A percentile compares a stretch with the other conserved stretches of the same genome.
Conservation (phyloP, 2,329 filamentous ascomycete species). For the Tolypocladium nubicola region DNA sequence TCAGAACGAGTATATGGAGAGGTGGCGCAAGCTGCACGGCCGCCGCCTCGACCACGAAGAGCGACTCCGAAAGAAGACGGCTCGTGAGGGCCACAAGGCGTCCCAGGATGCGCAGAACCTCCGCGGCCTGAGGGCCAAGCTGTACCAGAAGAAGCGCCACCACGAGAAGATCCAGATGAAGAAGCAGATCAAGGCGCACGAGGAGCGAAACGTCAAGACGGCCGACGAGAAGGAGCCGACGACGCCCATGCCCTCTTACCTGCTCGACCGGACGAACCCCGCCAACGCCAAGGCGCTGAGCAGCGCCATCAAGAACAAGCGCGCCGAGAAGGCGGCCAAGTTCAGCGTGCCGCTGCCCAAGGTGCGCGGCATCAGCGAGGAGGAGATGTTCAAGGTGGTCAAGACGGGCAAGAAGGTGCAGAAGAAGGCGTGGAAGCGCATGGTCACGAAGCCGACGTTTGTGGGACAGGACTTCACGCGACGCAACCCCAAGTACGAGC, state of each 20-base stretch:
- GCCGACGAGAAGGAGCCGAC: constrained; percentile 67
- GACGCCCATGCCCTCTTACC: constrained; percentile 81
- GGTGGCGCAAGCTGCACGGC: constrained; percentile 50
- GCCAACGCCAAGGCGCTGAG: constrained; percentile 58
- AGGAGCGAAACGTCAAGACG: constrained; percentile 92
- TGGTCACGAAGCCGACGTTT: constrained; percentile 55
- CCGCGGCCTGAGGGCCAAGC: constrained; percentile 82
- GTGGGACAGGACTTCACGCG: constrained; percentile 86
- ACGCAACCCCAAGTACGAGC: constrained; percentile 70
- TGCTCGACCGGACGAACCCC: constrained; percentile 70
- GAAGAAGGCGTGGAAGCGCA: constrained; percentile 72
- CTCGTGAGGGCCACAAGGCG: constrained; percentile 80
- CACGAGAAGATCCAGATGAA: constrained; percentile 98
- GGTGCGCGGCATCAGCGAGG: constrained; percentile 81
- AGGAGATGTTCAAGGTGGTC: constrained; percentile 96
- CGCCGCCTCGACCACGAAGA: constrained; percentile 70
- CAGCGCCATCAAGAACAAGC: constrained; percentile 90
- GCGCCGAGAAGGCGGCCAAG: constrained; percentile 85
- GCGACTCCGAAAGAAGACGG: constrained; percentile 72
- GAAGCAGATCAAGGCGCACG: constrained; percentile 87
- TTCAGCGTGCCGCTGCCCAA: constrained; percentile 90
- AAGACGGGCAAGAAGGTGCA: constrained; percentile 91
- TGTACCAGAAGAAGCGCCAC: constrained; percentile 85
- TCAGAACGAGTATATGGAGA: constrained; percentile 73
- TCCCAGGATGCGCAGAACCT: constrained; percentile 90